phyloP scores from a whole-genome alignment of 2,329 filamentous ascomycete species.

The Aspergillus tanneri region DNA sequence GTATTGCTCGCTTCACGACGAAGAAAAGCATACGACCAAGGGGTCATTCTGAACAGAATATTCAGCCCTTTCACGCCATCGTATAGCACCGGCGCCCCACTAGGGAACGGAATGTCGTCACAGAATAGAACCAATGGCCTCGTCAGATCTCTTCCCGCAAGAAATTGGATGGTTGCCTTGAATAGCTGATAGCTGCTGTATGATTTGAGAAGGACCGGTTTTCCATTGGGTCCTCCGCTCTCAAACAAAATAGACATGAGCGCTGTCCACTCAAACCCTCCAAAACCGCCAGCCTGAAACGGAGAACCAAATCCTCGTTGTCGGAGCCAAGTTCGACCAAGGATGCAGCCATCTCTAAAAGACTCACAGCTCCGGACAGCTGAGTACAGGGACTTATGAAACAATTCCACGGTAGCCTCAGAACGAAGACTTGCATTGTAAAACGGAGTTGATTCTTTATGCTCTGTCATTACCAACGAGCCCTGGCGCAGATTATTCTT shows the following conservation, averaged over 20 bases:
- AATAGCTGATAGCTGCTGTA: slow-evolving; percentile 92
- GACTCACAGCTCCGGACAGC: slow-evolving; percentile 66
- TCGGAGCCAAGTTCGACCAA: slow-evolving; percentile 84
- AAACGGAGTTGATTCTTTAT: slow-evolving; percentile 67
- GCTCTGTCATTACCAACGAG: slow-evolving; percentile 35
- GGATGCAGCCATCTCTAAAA: slow-evolving; percentile 79
- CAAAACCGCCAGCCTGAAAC: slow-evolving; percentile 78
- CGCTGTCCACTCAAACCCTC: slow-evolving; percentile 86
- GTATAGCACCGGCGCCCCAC: slow-evolving; percentile 68
- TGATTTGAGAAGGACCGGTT: slow-evolving; percentile 70
- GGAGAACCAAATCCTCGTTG: slow-evolving; percentile 76
- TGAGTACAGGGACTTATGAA: slow-evolving; percentile 73
- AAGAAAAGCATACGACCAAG: slow-evolving; percentile 75
- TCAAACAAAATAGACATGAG: slow-evolving; percentile 77
- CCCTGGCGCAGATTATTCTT: slow-evolving; percentile 68
- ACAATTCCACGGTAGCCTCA: slow-evolving; percentile 70
- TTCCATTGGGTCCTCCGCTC: slow-evolving; percentile 70
- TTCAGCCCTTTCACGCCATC: slow-evolving; percentile 75
- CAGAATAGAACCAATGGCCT: slow-evolving; percentile 57
- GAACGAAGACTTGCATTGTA: slow-evolving; percentile 86
- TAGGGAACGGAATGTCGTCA: slow-evolving; percentile 33
- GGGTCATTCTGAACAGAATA: slow-evolving; percentile 83
- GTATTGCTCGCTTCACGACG: slow-evolving; percentile 73
- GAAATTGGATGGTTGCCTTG: slow-evolving; percentile 87
- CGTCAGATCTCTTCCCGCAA: slow-evolving; percentile 72